phyloP scores from a whole-genome alignment of 768 basidiomycete genomes.

The Russula griseocarnosa region DNA sequence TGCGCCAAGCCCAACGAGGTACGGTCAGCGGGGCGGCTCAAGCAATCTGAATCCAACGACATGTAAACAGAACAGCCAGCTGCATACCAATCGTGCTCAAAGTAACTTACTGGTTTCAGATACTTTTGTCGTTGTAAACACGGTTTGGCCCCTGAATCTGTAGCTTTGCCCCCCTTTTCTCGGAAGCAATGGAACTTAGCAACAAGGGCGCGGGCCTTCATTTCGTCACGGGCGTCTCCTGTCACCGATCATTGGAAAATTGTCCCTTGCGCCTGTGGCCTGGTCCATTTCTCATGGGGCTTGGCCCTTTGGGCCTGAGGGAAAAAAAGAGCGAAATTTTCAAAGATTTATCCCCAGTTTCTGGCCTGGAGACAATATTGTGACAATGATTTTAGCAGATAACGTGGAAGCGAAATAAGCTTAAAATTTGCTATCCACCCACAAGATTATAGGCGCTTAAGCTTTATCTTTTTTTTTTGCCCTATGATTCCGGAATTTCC shows the following conservation, averaged over 20 bases:
- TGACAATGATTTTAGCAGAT: too few relatives aligned
- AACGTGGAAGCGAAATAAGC: too few relatives aligned
- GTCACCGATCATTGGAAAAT: neutral
- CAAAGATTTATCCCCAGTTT: too few relatives aligned
- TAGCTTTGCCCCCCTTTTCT: neutral
- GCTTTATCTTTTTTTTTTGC: too few relatives aligned
- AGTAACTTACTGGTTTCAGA: neutral
- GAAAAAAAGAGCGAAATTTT: neutral
- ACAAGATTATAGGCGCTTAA: too few relatives aligned
- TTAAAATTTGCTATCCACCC: too few relatives aligned
- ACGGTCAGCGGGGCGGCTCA: neutral
- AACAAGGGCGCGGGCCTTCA: neutral
- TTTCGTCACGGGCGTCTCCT: neutral
- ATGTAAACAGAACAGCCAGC: neutral
- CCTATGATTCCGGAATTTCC: too few relatives aligned
- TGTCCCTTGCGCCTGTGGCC: slow-evolving; percentile 11
- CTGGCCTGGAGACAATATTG: too few relatives aligned
- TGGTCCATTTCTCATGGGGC: slow-evolving; percentile 8
- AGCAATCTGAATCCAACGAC: neutral
- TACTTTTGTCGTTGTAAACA: neutral
- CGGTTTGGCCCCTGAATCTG: neutral
- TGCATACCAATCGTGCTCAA: too few relatives aligned
- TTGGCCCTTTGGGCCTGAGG: neutral
- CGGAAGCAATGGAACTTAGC: neutral
- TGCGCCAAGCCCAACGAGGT: slow-evolving; percentile 2